A percentile compares a stretch with the other conserved stretches of the same genome.
These are phyloP conservation scores for Diplodia mutila DNA, from an alignment of 2,329 filamentous ascomycete species.

Conservation along the genomic window DNA sequence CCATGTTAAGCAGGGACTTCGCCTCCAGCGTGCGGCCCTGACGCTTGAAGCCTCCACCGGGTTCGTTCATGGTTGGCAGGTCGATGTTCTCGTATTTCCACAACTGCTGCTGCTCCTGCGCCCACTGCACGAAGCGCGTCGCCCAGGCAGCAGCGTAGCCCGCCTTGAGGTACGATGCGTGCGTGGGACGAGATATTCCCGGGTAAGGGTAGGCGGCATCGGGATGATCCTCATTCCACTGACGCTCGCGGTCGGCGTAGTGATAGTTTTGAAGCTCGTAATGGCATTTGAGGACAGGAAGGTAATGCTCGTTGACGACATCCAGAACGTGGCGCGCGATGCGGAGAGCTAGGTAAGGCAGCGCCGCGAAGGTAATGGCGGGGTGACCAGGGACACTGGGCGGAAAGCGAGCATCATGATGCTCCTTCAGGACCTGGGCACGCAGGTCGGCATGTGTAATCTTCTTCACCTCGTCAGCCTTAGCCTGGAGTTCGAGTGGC, in stretches of 20 bases:
- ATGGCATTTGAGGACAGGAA: not conserved
- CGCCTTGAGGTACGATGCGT: not conserved
- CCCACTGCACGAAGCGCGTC: slow-evolving; percentile 14
- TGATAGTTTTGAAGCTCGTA: not conserved
- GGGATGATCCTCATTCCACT: not conserved
- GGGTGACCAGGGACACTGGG: not conserved
- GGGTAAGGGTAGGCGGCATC: not conserved
- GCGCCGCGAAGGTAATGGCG: not conserved
- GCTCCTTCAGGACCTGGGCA: not conserved
- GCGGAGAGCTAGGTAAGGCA: not conserved
- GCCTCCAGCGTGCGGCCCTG: slow-evolving; percentile 17
- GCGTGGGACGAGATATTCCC: not conserved
- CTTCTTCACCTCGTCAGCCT: not conserved
- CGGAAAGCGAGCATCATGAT: not conserved
- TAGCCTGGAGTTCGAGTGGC: not conserved
- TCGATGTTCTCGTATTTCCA: slow-evolving; percentile 2
- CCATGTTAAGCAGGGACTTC: not conserved
- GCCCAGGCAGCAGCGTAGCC: slow-evolving; percentile 22
- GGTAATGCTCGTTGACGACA: not conserved
- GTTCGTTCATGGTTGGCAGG: not conserved
- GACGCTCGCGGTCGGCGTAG: not conserved
- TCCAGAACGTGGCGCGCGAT: not conserved
- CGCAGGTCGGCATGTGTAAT: not conserved
- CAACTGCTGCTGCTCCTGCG: slow-evolving; percentile 21
- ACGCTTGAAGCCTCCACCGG: slow-evolving; percentile 5